Evolutionary conservation across 495 filamentous ascomycete species (phyloP).

Genomic region (Podospora bellae-mahoneyi): DNA sequence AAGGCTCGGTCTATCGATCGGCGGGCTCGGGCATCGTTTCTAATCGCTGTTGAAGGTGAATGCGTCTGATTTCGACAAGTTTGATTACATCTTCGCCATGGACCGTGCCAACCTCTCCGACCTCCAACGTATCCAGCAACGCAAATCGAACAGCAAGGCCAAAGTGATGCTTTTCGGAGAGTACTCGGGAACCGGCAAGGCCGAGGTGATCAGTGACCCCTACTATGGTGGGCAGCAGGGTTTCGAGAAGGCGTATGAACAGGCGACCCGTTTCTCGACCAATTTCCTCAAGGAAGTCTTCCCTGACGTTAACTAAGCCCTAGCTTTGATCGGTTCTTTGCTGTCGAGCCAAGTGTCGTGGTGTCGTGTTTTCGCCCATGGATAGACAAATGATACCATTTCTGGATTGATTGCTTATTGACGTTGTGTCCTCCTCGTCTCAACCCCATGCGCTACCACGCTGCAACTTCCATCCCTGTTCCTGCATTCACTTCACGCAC

Average conservation of each 20-base stretch:
- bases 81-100: constrained; percentile 95
- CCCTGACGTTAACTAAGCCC: constrained; percentile 32
- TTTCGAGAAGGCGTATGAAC: constrained; percentile 83
- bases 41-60: constrained; percentile 26
- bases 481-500: background rate
- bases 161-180: constrained; percentile 81
- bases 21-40: background rate
- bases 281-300: constrained; percentile 62
- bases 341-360: background rate
- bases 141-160: constrained; percentile 52
- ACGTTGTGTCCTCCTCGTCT: background rate
- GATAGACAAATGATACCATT: constrained; percentile 16
- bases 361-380: background rate
- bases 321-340: constrained; percentile 2
- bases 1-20: constrained; percentile 12
- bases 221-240: constrained; percentile 85
- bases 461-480: background rate
- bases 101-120: constrained; percentile 78
- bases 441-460: background rate
- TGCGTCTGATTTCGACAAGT: constrained; percentile 64
- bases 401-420: background rate
- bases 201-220: constrained; percentile 79
- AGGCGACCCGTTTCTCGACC: constrained; percentile 72
- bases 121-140: constrained; percentile 56
- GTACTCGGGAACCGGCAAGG: constrained; percentile 62